phyloP scores from a whole-genome alignment of 148 eudicot species.

The Drosera capensis region DNA sequence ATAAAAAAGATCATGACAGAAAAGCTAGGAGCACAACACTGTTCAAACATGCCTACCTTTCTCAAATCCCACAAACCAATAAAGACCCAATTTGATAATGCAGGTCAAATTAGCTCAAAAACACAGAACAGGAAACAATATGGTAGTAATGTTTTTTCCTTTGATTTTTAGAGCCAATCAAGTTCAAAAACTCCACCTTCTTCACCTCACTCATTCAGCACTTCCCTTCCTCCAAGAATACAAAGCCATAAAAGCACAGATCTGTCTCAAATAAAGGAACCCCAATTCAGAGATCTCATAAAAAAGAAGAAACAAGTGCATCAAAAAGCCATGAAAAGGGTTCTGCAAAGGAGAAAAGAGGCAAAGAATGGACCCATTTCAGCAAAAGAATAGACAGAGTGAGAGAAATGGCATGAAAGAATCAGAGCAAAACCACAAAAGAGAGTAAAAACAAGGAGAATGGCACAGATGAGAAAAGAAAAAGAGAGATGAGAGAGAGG shows the following conservation, averaged over 20 bases:
- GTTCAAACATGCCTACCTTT: slow-evolving; percentile 1
- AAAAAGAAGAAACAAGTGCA: slow-evolving; percentile 10
- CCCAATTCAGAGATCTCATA: slow-evolving; percentile 12
- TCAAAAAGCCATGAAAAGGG: slow-evolving; percentile 20
- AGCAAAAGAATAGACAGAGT: slow-evolving; percentile 12
- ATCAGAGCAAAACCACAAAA: slow-evolving; percentile 8
- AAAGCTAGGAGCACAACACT: neutral
- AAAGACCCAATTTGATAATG: neutral
- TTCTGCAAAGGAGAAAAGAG: slow-evolving; percentile 7
- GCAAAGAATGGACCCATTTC: slow-evolving; percentile 18
- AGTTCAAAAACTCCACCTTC: neutral
- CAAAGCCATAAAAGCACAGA: slow-evolving; percentile 9
- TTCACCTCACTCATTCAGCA: no score
- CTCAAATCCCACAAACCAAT: slow-evolving; percentile 7
- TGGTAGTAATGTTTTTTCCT: slow-evolving; percentile 22
- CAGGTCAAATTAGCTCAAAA: neutral
- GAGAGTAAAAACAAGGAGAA: slow-evolving; percentile 8
- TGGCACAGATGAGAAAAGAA: neutral
- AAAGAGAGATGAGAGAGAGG: slow-evolving; percentile 7
- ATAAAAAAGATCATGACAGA: slow-evolving; percentile 3
- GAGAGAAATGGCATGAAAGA: no score
- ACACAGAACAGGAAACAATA: slow-evolving; percentile 23
- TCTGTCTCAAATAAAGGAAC: slow-evolving; percentile 19
- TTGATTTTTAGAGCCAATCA: slow-evolving; percentile 9
- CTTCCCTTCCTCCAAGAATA: neutral